phyloP scores from a whole-genome alignment of 2,329 filamentous ascomycete genomes.

The Botrytis squamosa region DNA sequence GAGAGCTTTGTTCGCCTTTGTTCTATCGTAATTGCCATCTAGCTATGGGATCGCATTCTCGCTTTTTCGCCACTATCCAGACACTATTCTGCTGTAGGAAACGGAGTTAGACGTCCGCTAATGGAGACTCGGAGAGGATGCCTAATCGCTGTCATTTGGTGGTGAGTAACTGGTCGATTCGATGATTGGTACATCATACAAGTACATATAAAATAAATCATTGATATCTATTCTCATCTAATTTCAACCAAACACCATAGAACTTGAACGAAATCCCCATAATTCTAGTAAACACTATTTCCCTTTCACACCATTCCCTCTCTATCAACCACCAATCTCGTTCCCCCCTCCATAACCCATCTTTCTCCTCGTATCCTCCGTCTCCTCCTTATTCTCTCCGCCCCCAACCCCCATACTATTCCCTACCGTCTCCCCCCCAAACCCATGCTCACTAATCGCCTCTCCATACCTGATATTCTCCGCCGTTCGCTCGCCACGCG shows the following conservation, averaged over 20 bases:
- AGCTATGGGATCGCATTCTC: background rate
- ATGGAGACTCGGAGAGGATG: background rate
- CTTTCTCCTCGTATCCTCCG: constrained; percentile 44
- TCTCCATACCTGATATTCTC: constrained; percentile 57
- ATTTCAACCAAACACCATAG: background rate
- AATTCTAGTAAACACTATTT: background rate
- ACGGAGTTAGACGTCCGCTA: background rate
- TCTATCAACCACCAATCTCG: constrained; percentile 51
- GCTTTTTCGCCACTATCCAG: too few relatives aligned
- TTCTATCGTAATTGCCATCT: background rate
- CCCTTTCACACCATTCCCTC: background rate
- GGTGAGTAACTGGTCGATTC: background rate
- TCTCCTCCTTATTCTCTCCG: constrained; percentile 43
- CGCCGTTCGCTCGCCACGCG: constrained; percentile 46
- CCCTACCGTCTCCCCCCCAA: constrained; percentile 52
- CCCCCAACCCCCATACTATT: constrained; percentile 29
- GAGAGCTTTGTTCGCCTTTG: background rate
- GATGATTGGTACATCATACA: background rate
- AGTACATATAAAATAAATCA: background rate
- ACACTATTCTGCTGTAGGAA: background rate
- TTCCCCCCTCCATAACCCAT: constrained; percentile 56
- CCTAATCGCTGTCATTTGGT: background rate
- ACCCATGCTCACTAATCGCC: constrained; percentile 53
- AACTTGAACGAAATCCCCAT: background rate
- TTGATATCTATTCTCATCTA: background rate